Evolutionary conservation across 257 asterid genomes (phyloP), one percentile per base, ranked within the genome.

Genomic region (Haberlea rhodopensis): DNA sequence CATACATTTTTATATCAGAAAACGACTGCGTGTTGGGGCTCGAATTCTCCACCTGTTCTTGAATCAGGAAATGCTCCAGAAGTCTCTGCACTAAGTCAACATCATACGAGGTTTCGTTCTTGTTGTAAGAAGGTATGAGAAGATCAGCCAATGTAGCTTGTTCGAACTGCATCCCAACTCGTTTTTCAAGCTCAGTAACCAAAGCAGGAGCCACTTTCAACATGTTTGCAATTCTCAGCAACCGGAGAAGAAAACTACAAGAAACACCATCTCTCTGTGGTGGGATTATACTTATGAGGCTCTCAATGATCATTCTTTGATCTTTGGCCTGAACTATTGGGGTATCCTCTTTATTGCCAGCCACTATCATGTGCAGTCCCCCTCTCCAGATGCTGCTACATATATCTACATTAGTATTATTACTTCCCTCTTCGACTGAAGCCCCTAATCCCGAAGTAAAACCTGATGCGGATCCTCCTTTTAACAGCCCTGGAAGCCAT

Each of bases 81-180:
- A 91, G 85, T 80, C 98, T 87, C 79, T 91, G 98, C 8, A 89
- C 96, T 1, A 91, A 86, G 71, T 91, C 97, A 8, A 91, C 94
- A 64, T 91, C 96, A 2, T 87, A 87, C 73, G 74, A 51, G 0
- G 97, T 85, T 61, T 87, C 97, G 25, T 56, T 77, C 64, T 82
- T 87, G 77, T 53, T 75, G 70, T 85, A 91, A 26, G 83, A 75
- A 7, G 96, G 97, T 19, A 91, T 85, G 26, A 87, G 82, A 1
- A 91, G 90, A 71, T 91, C 98, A 8, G 80, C 74, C 76, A 89
- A 63, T 0, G 86, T 71, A 0, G 98, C 98, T 73, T 91, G 95
- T 49, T 91, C 98, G 32, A 91, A 80, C 60, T 89, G 97, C 98
- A 91, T 91, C 58, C 98, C 98, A 0, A 89, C 97, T 20, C 95